phyloP scores from a whole-genome alignment of 1,139 yeast genomes.

The Suhomyces wounanorum region DNA sequence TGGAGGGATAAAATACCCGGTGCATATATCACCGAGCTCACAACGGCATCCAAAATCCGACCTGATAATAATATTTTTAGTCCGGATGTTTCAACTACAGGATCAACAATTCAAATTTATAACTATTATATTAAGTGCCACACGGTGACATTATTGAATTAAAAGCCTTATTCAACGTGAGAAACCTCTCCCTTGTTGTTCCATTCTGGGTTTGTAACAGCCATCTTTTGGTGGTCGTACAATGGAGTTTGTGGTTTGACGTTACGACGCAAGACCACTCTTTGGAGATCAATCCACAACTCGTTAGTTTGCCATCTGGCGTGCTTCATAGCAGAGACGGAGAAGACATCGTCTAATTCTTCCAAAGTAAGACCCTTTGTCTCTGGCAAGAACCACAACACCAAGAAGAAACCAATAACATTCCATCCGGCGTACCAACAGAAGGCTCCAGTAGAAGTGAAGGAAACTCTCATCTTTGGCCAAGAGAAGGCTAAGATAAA shows the following conservation, averaged over 20 bases:
- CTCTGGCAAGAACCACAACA: conserved; percentile 67
- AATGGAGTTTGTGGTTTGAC: conserved; percentile 56
- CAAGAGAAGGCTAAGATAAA: conserved; percentile 80
- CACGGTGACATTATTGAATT: conserved; percentile 7
- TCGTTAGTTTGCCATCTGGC: conserved; percentile 56
- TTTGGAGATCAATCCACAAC: conserved; percentile 46
- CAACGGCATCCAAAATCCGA: neutral
- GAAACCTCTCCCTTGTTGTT: conserved; percentile 55
- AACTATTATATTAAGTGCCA: conserved; percentile 1
- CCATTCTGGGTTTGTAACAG: conserved; percentile 62
- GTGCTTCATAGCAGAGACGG: conserved; percentile 55
- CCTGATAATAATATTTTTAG: neutral
- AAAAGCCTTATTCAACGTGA: conserved; percentile 40
- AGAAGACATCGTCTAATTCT: conserved; percentile 71
- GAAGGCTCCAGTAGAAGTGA: conserved; percentile 82
- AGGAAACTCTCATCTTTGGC: conserved; percentile 69
- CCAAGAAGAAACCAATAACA: conserved; percentile 68
- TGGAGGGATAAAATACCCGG: neutral
- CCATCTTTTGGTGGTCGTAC: conserved; percentile 57
- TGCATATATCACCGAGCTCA: neutral
- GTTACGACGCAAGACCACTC: conserved; percentile 41
- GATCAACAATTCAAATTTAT: neutral
- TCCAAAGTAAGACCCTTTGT: conserved; percentile 70
- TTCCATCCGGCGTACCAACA: conserved; percentile 92
- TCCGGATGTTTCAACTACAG: neutral